Base-by-base conservation (phyloP, 352 stramenopile genomes). In the Pythium sp. region DNA sequence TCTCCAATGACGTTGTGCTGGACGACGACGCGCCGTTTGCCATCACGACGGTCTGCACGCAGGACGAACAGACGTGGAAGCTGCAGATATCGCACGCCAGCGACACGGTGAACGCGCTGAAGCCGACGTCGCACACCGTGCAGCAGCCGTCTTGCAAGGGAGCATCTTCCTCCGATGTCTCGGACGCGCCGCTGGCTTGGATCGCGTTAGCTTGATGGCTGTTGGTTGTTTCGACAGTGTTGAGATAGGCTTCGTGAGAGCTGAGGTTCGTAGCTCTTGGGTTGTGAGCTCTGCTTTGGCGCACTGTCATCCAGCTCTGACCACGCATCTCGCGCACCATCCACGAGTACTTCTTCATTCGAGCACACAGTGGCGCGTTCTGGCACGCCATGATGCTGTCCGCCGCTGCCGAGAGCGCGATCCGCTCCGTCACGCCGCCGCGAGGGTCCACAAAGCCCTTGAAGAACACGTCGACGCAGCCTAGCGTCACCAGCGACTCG, bases 401-500 rank as follows among this genome's bases (percentile, higher is more conserved):
- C 0, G 66, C 67, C 0, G 75, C 70, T 2, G 67, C 36, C 0
- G 66, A 58, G 46, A 73, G 56, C 14, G 70, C 71, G 7, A 81
- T 46, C 1, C 57, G 64, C n/a, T 71, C 65, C 2, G 71, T 56
- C 41, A 78, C 61, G 0, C 72, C 60, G 11, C 75, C 72, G 7
- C 70, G 72, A 24, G 70, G 75, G 20, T 81, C 75, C 5, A 81
- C 62, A 55, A 77, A 81, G 12, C 75, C 75, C 30, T 79, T 79
- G 65, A 69, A 72, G 58, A 81, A 81, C 2, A 81, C 64, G 9
- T 81, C 75, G 20, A 78, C 62, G 5, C 22, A 20, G 4, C 67
- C 68, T 2, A 32, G 57, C 0, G 54, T 43, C 8, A 11, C 2
- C 24, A 32, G 15, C n/a, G 36, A 65, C 30, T 81, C 72, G 20